Conservation (phyloP, 495 filamentous ascomycete species). For the Penicillium coffeae region DNA sequence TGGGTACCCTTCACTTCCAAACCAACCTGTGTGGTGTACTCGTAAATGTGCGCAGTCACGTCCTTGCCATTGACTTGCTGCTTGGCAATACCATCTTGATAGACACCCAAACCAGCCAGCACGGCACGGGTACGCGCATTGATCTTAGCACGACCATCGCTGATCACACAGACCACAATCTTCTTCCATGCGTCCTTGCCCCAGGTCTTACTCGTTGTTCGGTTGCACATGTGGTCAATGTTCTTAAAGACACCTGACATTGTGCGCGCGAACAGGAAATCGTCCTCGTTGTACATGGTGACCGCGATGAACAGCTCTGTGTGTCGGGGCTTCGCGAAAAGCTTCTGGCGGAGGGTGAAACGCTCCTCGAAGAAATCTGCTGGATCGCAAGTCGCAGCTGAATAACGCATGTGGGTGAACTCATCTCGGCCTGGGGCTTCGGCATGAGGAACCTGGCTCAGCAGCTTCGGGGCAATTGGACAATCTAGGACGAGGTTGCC, state of each 20-base stretch:
- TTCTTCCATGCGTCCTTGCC: constrained; percentile 99
- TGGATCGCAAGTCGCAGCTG: constrained; percentile 94
- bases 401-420: constrained; percentile 98
- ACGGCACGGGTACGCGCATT: constrained; percentile 88
- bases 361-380: constrained; percentile 79
- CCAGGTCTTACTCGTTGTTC: constrained; percentile 92
- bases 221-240: constrained; percentile 92
- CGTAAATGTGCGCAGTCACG: constrained; percentile 97
- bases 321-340: constrained; percentile 89
- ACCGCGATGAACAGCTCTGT: constrained; percentile 98
- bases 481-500: constrained; percentile 98
- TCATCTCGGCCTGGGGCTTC: constrained; percentile 81
- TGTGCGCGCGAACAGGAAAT: constrained; percentile 91
- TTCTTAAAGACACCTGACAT: constrained; percentile 99
- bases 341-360: constrained; percentile 89
- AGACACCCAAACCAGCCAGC: constrained; percentile 89
- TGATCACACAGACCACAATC: constrained; percentile 97
- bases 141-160: constrained; percentile 97
- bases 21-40: constrained; percentile 94
- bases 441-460: constrained; percentile 81
- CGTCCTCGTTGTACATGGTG: constrained; percentile 99
- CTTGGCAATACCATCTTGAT: constrained; percentile 98
- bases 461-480: constrained; percentile 83
- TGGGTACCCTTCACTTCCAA: constrained; percentile 85
- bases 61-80: constrained; percentile 96